Evolutionary conservation across 495 filamentous ascomycete species (phyloP).

Genomic region (Neurospora intermedia): DNA sequence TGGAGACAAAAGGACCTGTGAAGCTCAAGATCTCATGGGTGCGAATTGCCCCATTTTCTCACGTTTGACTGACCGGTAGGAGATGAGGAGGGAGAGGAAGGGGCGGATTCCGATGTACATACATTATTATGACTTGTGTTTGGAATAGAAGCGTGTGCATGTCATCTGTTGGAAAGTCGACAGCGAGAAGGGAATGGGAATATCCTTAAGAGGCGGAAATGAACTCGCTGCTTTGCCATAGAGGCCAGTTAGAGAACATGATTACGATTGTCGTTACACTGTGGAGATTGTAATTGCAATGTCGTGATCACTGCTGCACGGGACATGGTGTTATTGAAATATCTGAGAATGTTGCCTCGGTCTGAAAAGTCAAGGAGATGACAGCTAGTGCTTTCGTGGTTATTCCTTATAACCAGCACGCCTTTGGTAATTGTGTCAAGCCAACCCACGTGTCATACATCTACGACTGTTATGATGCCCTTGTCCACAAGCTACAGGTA

Average conservation of each 20-base stretch:
- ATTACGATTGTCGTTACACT: neutral
- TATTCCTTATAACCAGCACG: neutral
- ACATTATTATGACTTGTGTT: neutral
- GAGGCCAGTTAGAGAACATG: neutral
- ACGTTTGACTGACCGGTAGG: neutral
- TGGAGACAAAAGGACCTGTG: neutral
- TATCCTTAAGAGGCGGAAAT: neutral
- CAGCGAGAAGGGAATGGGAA: neutral
- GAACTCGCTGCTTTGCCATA: neutral
- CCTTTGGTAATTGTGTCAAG: neutral
- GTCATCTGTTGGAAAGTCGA: neutral
- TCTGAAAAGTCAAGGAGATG: neutral
- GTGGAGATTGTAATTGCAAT: neutral
- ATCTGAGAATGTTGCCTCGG: neutral
- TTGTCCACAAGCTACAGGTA: neutral
- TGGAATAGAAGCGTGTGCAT: neutral
- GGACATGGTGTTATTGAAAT: neutral
- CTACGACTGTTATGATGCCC: neutral
- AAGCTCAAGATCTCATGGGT: neutral
- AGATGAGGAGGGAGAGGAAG: neutral
- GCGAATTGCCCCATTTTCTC: neutral
- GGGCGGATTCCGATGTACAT: neutral
- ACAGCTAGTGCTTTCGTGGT: neutral
- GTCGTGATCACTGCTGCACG: neutral
- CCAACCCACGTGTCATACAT: neutral